phyloP scores from a whole-genome alignment of 2,329 filamentous ascomycete species.

The Trichoderma atrobrunneum region DNA sequence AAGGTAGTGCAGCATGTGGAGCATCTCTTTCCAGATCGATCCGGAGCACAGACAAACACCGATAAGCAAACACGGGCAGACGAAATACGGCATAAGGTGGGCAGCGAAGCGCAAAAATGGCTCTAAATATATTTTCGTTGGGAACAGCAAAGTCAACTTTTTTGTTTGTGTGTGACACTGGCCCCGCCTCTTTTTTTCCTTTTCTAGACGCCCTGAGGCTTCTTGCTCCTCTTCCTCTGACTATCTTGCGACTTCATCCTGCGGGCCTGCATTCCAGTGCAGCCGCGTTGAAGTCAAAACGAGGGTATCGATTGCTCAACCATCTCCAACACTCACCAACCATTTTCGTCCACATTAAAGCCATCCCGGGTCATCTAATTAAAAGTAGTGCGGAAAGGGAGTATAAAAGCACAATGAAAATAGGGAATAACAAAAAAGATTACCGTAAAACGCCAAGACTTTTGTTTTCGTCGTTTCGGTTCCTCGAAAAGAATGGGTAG shows the following conservation, averaged over 20 bases:
- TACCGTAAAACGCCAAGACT: conserved; percentile 13
- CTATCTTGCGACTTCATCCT: not conserved
- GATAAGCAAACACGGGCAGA: not conserved
- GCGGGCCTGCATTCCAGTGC: conserved; percentile 1
- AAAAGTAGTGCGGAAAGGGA: conserved; percentile 6
- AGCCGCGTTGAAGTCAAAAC: conserved; percentile 5
- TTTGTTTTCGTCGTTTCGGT: conserved; percentile 18
- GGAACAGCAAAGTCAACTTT: conserved; percentile 27
- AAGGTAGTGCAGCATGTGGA: not conserved
- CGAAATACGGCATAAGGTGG: not conserved
- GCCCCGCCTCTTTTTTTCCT: conserved; percentile 16
- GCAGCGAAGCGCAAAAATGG: not conserved
- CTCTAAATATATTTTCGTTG: conserved; percentile 22
- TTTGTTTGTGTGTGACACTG: conserved; percentile 15
- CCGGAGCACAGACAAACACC: not conserved
- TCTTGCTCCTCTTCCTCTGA: conserved; percentile 2
- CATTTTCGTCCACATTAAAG: conserved; percentile 17
- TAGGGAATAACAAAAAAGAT: not conserved
- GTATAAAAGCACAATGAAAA: not conserved
- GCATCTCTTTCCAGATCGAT: not conserved
- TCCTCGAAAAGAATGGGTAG: conserved; percentile 8
- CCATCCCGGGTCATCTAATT: conserved; percentile 17
- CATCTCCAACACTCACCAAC: conserved; percentile 9
- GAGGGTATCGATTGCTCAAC: conserved; percentile 16
- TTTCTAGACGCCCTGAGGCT: conserved; percentile 14